phyloP scores from a whole-genome alignment of 2,329 filamentous ascomycete species.

The Epichloe baconii region DNA sequence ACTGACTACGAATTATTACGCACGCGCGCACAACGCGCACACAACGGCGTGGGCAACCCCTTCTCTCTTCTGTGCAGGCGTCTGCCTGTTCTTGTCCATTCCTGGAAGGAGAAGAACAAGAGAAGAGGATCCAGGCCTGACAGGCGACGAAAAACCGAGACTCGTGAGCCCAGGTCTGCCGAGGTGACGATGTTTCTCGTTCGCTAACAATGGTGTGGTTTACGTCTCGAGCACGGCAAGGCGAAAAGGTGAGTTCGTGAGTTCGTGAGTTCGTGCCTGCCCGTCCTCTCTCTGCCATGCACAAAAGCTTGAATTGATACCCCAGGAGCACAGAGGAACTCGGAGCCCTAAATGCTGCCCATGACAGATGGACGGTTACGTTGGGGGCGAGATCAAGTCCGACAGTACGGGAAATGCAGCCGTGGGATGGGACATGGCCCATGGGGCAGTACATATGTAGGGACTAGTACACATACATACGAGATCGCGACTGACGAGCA shows the following conservation, averaged over 20 bases:
- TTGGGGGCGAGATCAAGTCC: constrained; percentile 12
- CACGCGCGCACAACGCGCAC: neutral
- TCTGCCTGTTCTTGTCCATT: constrained; percentile 16
- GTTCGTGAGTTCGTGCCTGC: neutral
- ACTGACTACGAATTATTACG: neutral
- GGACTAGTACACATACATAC: no score
- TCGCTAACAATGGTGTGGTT: neutral
- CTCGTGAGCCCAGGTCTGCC: neutral
- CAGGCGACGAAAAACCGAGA: neutral
- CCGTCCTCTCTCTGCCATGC: neutral
- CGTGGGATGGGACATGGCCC: constrained; percentile 6
- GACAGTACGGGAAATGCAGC: constrained; percentile 8
- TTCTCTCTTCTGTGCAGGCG: constrained; percentile 24
- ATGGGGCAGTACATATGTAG: neutral
- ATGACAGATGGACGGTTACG: constrained; percentile 11
- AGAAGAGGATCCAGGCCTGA: neutral
- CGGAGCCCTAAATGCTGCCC: constrained; percentile 11
- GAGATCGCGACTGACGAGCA: neutral
- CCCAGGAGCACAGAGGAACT: constrained; percentile 11
- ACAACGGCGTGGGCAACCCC: neutral
- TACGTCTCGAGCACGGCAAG: constrained; percentile 1
- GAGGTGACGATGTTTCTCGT: neutral
- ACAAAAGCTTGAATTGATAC: neutral
- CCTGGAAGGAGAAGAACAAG: constrained; percentile 32
- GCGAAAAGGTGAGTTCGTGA: neutral